Conservation (phyloP, 2,329 filamentous ascomycete genomes). For the Alternaria solani region DNA sequence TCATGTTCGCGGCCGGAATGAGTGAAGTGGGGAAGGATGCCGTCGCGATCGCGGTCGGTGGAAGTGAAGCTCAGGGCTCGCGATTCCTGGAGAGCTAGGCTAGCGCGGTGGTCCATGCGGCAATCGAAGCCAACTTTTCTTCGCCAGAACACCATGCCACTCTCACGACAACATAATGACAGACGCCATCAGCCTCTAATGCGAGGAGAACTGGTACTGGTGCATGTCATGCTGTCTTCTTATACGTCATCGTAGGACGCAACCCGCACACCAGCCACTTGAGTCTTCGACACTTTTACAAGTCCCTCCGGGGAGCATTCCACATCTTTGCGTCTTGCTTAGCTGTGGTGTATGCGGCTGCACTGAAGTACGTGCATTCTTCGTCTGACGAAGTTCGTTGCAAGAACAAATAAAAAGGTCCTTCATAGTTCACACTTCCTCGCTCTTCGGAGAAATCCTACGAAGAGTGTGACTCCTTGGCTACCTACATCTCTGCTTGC, state of each 20-base stretch:
- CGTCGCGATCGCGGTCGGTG: slow-evolving; percentile 13
- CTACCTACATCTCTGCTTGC: slow-evolving; percentile 54
- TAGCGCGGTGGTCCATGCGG: slow-evolving; percentile 29
- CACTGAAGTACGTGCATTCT: slow-evolving; percentile 48
- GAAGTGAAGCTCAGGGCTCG: slow-evolving; percentile 28
- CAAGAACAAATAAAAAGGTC: slow-evolving; percentile 57
- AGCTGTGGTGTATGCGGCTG: slow-evolving; percentile 53
- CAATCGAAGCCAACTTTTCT: slow-evolving; percentile 23
- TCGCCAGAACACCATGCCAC: slow-evolving; percentile 8
- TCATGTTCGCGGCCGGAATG: slow-evolving; percentile 31
- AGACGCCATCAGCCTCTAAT: slow-evolving; percentile 3
- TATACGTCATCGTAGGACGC: slow-evolving; percentile 20
- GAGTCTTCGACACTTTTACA: slow-evolving; percentile 51
- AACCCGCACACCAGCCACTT: slow-evolving; percentile 57
- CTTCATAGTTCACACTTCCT: slow-evolving; percentile 65
- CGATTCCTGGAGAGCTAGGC: slow-evolving; percentile 23
- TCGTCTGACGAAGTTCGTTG: slow-evolving; percentile 43
- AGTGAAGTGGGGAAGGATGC: slow-evolving; percentile 1
- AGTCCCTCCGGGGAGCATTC: slow-evolving; percentile 58
- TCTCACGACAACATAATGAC: slow-evolving; percentile 12
- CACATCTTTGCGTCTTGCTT: slow-evolving; percentile 58
- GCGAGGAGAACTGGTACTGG: neutral
- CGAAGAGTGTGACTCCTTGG: slow-evolving; percentile 62
- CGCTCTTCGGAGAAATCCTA: slow-evolving; percentile 55
- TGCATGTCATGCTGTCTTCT: neutral